These are phyloP conservation scores for Sarocladium kiliense DNA, from an alignment of 2,329 filamentous ascomycete genomes.

Conservation along the genomic window DNA sequence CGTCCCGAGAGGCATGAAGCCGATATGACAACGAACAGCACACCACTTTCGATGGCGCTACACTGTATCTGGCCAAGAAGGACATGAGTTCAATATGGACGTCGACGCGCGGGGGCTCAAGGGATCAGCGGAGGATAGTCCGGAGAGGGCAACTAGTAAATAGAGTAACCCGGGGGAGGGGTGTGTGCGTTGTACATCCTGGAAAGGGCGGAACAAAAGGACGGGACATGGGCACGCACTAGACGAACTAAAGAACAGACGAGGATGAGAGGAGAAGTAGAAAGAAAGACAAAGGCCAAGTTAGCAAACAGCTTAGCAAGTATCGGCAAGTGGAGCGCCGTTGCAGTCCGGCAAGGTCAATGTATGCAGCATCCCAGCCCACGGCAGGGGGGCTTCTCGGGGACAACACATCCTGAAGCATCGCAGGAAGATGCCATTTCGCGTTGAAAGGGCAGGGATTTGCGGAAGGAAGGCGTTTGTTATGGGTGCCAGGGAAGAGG, in stretches of 20 bases:
- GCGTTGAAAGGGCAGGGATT: background rate
- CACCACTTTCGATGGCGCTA: background rate
- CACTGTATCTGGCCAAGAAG: background rate
- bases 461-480: too few species aligned
- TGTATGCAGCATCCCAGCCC: background rate
- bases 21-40: background rate
- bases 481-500: too few species aligned
- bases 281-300: too few species aligned
- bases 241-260: too few species aligned
- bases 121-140: background rate
- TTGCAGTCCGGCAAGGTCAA: background rate
- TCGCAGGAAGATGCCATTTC: background rate
- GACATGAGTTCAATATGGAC: background rate
- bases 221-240: too few species aligned
- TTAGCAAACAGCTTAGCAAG: background rate
- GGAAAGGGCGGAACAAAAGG: background rate
- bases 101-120: background rate
- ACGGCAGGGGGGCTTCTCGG: too few species aligned
- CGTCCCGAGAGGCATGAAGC: background rate
- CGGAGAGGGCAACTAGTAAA: background rate
- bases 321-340: background rate
- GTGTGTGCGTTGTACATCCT: background rate
- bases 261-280: background rate
- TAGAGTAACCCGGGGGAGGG: background rate
- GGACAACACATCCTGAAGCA: too few species aligned